A percentile compares a stretch with the other conserved stretches of the same genome.
These are phyloP conservation scores for Leptomonas seymouri DNA, from an alignment of 208 protist species.

Conservation along the genomic window DNA sequence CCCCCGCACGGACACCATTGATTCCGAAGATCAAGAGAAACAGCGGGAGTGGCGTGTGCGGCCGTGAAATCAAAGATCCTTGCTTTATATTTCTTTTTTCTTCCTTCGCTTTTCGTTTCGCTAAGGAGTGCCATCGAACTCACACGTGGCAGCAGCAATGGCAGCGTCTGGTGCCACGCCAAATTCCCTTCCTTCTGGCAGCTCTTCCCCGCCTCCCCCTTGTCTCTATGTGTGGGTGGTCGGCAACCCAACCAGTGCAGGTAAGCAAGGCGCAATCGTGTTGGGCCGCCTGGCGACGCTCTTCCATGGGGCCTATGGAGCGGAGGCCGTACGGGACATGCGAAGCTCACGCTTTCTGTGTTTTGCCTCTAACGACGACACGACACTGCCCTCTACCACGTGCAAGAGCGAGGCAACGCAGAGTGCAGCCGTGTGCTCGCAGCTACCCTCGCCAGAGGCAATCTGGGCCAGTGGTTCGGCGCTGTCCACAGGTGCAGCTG, in stretches of 20 bases:
- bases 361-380: background rate
- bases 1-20: too few species aligned
- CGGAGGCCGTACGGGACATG: constrained; percentile 15
- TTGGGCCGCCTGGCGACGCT: constrained; percentile 10
- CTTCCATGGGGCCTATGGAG: constrained; percentile 13
- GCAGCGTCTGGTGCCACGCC: background rate
- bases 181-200: background rate
- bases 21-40: too few species aligned
- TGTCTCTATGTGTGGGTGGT: constrained; percentile 54
- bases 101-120: background rate
- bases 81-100: constrained; percentile 6
- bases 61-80: background rate
- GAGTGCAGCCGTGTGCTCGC: background rate
- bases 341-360: constrained; percentile 19
- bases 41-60: too few species aligned
- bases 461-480: constrained; percentile 13
- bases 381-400: background rate
- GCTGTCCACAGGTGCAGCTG: background rate
- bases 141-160: background rate
- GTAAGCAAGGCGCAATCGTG: constrained; percentile 25
- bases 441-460: background rate
- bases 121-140: too few species aligned
- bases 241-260: constrained; percentile 66
- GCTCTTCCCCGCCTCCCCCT: background rate
- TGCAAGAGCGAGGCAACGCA: background rate